Evolutionary conservation across 1,139 yeast species (phyloP).

Genomic region (Saccharomyces hybrid): DNA sequence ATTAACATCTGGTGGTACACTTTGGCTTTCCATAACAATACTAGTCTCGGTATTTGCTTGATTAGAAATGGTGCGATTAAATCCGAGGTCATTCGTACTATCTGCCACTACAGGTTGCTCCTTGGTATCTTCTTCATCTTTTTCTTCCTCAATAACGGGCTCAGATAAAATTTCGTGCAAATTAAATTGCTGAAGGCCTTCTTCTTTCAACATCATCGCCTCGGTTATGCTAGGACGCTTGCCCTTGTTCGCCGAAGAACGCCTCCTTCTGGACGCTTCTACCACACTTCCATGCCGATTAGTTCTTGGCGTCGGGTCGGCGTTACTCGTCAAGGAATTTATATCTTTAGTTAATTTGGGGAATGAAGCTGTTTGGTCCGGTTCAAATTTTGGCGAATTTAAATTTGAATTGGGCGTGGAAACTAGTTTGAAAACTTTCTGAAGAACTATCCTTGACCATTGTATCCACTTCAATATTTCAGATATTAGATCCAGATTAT

Average conservation of each 20-base stretch:
- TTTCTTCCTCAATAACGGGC: constrained; percentile 17
- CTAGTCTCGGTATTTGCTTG: constrained; percentile 2
- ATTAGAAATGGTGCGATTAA: neutral
- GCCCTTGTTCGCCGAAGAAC: constrained; percentile 24
- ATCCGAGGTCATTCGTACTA: constrained; percentile 1
- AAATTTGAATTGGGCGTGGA: constrained; percentile 1
- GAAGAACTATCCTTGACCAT: constrained; percentile 26
- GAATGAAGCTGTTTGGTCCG: neutral
- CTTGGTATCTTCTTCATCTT: constrained; percentile 4
- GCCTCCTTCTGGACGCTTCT: constrained; percentile 13
- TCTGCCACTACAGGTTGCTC: neutral
- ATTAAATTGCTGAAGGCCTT: constrained; percentile 29
- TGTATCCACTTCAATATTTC: constrained; percentile 27
- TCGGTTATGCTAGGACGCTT: constrained; percentile 29
- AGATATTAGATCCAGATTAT: constrained; percentile 21
- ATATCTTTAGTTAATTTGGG: neutral
- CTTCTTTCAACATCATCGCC: constrained; percentile 28
- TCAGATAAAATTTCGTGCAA: constrained; percentile 29
- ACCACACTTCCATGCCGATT: constrained; percentile 8
- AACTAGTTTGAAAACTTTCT: constrained; percentile 10
- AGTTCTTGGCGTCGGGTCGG: neutral
- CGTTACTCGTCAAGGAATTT: neutral
- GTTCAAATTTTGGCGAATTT: neutral
- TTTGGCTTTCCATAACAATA: constrained; percentile 5
- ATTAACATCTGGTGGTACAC: constrained; percentile 5